Percentiles rank a stretch among this genome's conserved stretches.
Conservation (phyloP, 768 basidiomycete species). For the Calocybe gangraenosa region DNA sequence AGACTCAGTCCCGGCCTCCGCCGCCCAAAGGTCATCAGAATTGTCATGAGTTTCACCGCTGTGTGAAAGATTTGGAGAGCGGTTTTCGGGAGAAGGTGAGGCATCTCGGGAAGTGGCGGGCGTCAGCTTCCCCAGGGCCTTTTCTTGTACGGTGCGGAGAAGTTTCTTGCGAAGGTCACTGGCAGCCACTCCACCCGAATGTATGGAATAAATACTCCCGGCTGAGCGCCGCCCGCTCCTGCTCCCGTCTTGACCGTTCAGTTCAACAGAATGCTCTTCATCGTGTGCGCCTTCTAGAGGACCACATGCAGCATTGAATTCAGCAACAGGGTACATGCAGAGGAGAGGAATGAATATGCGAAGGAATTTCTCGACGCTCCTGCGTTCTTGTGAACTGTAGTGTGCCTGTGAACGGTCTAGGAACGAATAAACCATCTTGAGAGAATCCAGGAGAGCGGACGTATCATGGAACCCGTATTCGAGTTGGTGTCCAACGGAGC, state of each 20-base stretch:
- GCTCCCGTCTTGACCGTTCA: slow-evolving; percentile 26
- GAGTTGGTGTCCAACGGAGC: slow-evolving; percentile 64
- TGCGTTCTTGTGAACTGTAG: slow-evolving; percentile 74
- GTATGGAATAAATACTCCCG: slow-evolving; percentile 34
- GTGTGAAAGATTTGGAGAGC: slow-evolving; percentile 25
- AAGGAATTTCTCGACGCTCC: slow-evolving; percentile 81
- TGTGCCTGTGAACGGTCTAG: slow-evolving; percentile 81
- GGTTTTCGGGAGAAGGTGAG: slow-evolving; percentile 33
- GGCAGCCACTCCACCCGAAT: slow-evolving; percentile 46
- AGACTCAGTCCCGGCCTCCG: slow-evolving; percentile 36
- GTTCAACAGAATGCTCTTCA: slow-evolving; percentile 33
- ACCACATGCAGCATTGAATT: slow-evolving; percentile 62
- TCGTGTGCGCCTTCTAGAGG: slow-evolving; percentile 48
- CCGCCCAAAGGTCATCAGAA: slow-evolving; percentile 57
- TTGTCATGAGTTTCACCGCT: slow-evolving; percentile 25
- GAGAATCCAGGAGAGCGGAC: slow-evolving; percentile 78
- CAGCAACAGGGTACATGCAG: slow-evolving; percentile 63
- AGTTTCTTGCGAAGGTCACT: slow-evolving; percentile 77
- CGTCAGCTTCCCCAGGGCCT: slow-evolving; percentile 31
- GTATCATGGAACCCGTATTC: slow-evolving; percentile 76
- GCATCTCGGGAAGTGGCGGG: slow-evolving; percentile 37
- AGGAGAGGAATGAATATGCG: slow-evolving; percentile 80
- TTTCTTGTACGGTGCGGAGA: slow-evolving; percentile 71
- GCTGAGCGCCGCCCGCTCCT: slow-evolving; percentile 45
- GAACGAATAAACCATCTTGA: slow-evolving; percentile 89